Evolutionary conservation across 257 asterid genomes (phyloP), one percentile per base, ranked within the genome.

Genomic region (Salvia hispanica): DNA sequence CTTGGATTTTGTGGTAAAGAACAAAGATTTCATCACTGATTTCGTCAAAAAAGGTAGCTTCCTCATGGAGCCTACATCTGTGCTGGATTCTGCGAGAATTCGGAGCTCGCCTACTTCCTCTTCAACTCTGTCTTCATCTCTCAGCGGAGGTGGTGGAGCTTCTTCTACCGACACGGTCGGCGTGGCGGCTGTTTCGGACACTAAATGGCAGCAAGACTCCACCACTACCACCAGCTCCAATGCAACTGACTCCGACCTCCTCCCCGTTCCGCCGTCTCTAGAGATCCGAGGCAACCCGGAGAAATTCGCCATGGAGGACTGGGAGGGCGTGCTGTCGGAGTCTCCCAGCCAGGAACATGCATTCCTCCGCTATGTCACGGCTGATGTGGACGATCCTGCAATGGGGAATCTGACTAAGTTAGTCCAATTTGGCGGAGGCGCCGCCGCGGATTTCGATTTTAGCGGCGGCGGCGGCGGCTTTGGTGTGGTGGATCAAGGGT

Each of bases 111-210:
- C 83, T 12, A 77, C 86, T 0, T 87, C 95, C 33, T 83, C 98
- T 63, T 87, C 95, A 76, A 88, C 95, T 64, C 96, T 82, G 88
- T 88, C 97, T 83, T 88, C 93, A n/a, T 83, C 94, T 78, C 74
- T 70, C 66, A 81, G 90, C 65, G 88, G 76, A 9, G 85, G 85
- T 9, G 88, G 86, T 12, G 88, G 89, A 71, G 86, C 82, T 46
- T n/a, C n/a, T n/a, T 82, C 89, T 52, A 77, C 84, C 58, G 87
- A 81, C 76, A 82, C 91, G 74, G 84, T 90, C 73, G 91, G 84
- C 5, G 95, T 88, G 90, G 90, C 92, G 86, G 94, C 91, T 72
- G 86, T 82, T 78, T 88, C 96, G 4, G 89, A 76, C 64, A 33
- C 77, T 9, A 84, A 80, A 86, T 90, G 98, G 95, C 92, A 77